A percentile compares a stretch with the other conserved stretches of the same genome.
phyloP scores from a whole-genome alignment of 805 yeast species.

The Saturnispora sanitii region DNA sequence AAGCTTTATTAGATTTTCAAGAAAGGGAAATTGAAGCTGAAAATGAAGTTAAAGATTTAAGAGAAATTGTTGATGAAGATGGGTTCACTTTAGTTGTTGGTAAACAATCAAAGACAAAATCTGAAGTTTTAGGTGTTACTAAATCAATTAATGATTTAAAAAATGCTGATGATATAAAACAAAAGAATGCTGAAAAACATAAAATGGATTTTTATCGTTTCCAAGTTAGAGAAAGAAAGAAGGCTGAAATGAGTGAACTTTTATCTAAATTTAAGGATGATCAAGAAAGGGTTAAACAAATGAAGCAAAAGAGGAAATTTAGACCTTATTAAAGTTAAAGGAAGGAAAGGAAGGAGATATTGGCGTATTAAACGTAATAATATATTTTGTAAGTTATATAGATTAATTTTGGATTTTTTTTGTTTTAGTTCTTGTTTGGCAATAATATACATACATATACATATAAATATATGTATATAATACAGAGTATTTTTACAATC shows the following conservation, averaged over 20 bases:
- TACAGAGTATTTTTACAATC: conserved; percentile 22
- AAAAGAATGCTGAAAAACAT: conserved; percentile 59
- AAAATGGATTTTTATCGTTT: conserved; percentile 90
- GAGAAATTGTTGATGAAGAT: conserved; percentile 74
- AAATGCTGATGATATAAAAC: conserved; percentile 29
- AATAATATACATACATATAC: background rate
- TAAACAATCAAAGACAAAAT: conserved; percentile 71
- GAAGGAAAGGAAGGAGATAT: no score
- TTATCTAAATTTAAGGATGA: conserved; percentile 79
- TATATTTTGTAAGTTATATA: background rate
- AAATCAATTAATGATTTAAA: conserved; percentile 23
- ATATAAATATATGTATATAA: background rate
- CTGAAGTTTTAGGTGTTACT: conserved; percentile 51
- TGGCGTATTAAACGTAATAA: no score
- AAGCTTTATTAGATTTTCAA: conserved; percentile 58
- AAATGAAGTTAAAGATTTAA: conserved; percentile 45
- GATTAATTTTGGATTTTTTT: no score
- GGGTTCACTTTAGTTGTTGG: conserved; percentile 91
- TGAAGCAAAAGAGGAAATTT: conserved; percentile 76
- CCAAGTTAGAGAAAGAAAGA: conserved; percentile 90
- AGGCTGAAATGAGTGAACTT: conserved; percentile 83
- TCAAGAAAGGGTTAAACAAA: conserved; percentile 69
- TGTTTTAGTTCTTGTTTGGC: background rate
- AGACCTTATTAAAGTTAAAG: conserved; percentile 80
- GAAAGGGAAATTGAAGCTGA: conserved; percentile 54